A percentile compares a stretch with the other conserved stretches of the same genome.
Conservation (phyloP, 192 early-diverging fungal genomes). For the Pilobolus umbonatus region DNA sequence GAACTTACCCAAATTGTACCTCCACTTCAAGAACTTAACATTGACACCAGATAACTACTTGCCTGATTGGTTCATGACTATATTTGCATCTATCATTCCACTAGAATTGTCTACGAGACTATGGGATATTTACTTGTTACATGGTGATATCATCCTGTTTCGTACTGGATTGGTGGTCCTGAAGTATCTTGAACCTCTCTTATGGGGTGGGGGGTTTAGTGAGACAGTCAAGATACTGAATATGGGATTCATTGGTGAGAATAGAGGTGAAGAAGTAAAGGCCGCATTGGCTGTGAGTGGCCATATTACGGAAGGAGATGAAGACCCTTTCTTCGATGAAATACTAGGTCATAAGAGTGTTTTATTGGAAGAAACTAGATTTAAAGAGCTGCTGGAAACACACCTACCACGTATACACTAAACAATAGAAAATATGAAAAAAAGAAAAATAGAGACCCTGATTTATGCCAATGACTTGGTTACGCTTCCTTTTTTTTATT, state of each 20-base stretch:
- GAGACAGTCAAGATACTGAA: conserved; percentile 32
- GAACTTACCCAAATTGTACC: conserved; percentile 37
- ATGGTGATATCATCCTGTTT: conserved; percentile 38
- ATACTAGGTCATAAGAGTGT: conserved; percentile 24
- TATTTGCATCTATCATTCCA: conserved; percentile 37
- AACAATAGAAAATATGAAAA: too few species aligned
- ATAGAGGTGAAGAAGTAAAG: conserved; percentile 35
- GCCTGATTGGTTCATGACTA: conserved; percentile 38
- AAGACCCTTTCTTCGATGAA: conserved; percentile 37
- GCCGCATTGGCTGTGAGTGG: conserved; percentile 36
- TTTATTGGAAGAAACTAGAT: conserved; percentile 18
- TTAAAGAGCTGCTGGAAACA: conserved; percentile 18
- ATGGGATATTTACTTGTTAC: conserved; percentile 39
- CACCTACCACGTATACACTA: conserved; percentile 17
- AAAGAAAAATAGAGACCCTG: too few species aligned
- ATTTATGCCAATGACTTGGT: too few species aligned
- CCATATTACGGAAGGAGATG: conserved; percentile 31
- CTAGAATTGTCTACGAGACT: conserved; percentile 33
- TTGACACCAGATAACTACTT: conserved; percentile 36
- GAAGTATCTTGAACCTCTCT: conserved; percentile 34
- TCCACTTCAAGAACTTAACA: conserved; percentile 36
- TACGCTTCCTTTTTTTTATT: too few species aligned
- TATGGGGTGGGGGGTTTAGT: conserved; percentile 37
- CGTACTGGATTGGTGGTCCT: conserved; percentile 32
- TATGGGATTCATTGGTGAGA: conserved; percentile 36